Evolutionary conservation across 2,329 filamentous ascomycete genomes (phyloP).

Genomic region (Pseudocercospora eumusae): DNA sequence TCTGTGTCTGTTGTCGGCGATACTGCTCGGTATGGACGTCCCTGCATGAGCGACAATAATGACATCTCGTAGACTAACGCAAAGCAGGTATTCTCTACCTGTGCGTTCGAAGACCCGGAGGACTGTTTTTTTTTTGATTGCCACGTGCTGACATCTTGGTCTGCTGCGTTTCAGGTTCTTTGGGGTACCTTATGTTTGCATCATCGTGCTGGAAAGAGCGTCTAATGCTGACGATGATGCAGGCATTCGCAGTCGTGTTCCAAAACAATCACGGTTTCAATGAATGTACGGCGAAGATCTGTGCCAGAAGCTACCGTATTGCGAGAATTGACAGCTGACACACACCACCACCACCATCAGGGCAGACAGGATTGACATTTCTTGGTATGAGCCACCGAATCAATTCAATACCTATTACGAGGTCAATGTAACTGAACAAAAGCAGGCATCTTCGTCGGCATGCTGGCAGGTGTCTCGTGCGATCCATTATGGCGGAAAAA

Average conservation of each 20-base stretch:
- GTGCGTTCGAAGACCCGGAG: constrained; percentile 55
- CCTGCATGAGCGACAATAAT: constrained; percentile 1
- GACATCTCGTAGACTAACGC: neutral
- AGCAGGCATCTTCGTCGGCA: constrained; percentile 64
- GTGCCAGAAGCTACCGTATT: neutral
- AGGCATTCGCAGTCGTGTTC: constrained; percentile 79
- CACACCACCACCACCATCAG: constrained; percentile 1
- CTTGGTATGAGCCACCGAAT: constrained; percentile 57
- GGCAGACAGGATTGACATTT: constrained; percentile 76
- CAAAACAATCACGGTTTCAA: constrained; percentile 71
- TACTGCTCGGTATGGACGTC: constrained; percentile 58
- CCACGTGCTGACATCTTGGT: neutral
- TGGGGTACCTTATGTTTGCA: constrained; percentile 8
- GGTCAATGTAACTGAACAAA: neutral
- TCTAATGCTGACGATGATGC: neutral
- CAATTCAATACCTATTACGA: constrained; percentile 9
- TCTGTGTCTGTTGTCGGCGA: constrained; percentile 78
- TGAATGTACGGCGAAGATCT: constrained; percentile 52
- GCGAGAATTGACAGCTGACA: constrained; percentile 8
- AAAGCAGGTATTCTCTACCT: constrained; percentile 73
- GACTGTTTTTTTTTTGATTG: constrained; percentile 7
- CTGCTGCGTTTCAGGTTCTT: neutral
- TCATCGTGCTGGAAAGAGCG: constrained; percentile 1
- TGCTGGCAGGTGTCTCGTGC: constrained; percentile 62
- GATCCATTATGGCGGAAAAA: constrained; percentile 68